A percentile compares a stretch with the other conserved stretches of the same genome.
phyloP scores from a whole-genome alignment of 1,139 yeast genomes.

The Sugiyamaella grinbergsii region DNA sequence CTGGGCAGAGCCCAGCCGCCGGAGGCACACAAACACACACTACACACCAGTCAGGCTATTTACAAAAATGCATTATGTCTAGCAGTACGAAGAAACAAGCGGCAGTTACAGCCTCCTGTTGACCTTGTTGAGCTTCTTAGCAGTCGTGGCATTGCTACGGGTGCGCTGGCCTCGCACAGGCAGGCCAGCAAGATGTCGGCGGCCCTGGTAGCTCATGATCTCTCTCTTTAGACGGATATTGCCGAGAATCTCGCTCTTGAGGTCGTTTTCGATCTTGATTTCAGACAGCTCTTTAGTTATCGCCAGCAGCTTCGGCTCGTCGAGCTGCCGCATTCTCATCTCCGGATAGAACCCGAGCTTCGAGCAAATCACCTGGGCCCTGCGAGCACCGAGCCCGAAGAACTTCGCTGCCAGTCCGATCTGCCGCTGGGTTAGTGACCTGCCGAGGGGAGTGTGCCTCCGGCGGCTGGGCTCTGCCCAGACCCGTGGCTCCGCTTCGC shows the following conservation, averaged over 20 bases:
- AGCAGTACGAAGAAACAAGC: slow-evolving; percentile 17
- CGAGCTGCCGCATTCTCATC: slow-evolving; percentile 91
- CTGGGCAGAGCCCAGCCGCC: slow-evolving; percentile 5
- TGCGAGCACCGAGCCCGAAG: slow-evolving; percentile 77
- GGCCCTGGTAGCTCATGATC: slow-evolving; percentile 85
- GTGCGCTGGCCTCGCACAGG: slow-evolving; percentile 97
- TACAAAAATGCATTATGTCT: slow-evolving; percentile 13
- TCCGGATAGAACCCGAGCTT: slow-evolving; percentile 87
- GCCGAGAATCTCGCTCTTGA: slow-evolving; percentile 72
- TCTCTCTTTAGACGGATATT: slow-evolving; percentile 79
- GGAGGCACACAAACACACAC: too few relatives aligned
- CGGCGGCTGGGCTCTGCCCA: slow-evolving; percentile 7
- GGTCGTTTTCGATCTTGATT: slow-evolving; percentile 81
- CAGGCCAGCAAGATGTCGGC: slow-evolving; percentile 74
- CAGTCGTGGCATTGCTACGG: slow-evolving; percentile 86
- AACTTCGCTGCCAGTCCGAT: slow-evolving; percentile 79
- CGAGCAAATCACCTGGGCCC: slow-evolving; percentile 81
- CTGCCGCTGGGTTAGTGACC: slow-evolving; percentile 37
- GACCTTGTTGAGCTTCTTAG: slow-evolving; percentile 76
- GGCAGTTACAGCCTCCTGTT: slow-evolving; percentile 56
- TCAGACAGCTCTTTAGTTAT: slow-evolving; percentile 84
- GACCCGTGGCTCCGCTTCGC: background rate
- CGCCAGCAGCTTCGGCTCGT: slow-evolving; percentile 84
- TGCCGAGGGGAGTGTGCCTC: background rate
- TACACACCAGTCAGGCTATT: too few relatives aligned